Percentiles rank a stretch among this genome's conserved stretches.
Evolutionary conservation across 2,329 filamentous ascomycete genomes (phyloP).

Genomic region (Monilinia fructigena): DNA sequence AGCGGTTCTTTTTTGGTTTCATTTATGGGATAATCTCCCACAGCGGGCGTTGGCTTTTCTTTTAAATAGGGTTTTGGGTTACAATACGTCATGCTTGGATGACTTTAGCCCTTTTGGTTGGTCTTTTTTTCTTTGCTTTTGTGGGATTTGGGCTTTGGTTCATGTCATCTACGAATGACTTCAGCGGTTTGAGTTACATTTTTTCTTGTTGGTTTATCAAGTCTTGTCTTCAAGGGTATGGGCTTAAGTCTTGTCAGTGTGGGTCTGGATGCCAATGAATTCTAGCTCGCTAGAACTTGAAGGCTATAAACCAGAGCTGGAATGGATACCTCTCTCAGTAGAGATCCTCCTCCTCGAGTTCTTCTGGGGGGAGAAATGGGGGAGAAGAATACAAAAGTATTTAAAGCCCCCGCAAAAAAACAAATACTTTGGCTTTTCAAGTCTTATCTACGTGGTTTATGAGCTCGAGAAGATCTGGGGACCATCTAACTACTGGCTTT

Average conservation of each 20-base stretch:
- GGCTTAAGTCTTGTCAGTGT: no score
- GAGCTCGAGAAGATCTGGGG: no score
- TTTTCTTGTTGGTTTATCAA: background rate
- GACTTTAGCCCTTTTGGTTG: no score
- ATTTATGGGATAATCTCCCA: background rate
- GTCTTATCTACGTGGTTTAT: no score
- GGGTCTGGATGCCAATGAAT: no score
- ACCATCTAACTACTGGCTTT: no score
- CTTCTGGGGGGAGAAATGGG: background rate
- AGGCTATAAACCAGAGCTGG: background rate
- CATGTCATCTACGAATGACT: background rate
- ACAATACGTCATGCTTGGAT: no score
- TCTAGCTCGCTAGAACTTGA: no score
- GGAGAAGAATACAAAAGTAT: background rate
- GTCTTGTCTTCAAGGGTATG: background rate
- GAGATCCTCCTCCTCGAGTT: background rate
- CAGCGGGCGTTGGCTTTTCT: background rate
- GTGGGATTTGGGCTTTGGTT: background rate
- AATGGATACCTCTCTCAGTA: background rate
- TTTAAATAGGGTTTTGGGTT: background rate
- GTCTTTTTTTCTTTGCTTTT: background rate
- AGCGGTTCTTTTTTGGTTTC: background rate
- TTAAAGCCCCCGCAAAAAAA: background rate
- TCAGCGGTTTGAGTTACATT: background rate
- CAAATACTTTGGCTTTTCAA: background rate